These are phyloP conservation scores for Picea sitchensis DNA, from an alignment of 75 land plant species.

Conservation along the genomic window DNA sequence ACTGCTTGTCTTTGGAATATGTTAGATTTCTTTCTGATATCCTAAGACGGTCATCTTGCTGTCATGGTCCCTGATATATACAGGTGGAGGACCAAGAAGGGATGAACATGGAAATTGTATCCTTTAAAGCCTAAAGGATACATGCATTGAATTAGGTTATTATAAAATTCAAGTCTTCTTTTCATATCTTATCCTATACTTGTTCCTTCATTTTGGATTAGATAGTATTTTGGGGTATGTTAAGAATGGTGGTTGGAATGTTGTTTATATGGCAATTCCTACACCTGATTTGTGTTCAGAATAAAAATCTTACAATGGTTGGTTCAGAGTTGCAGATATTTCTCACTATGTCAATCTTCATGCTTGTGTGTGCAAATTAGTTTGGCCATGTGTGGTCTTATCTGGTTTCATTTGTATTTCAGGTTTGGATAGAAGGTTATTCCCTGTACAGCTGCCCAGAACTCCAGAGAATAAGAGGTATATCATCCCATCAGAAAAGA, in stretches of 20 bases:
- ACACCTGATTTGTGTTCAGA: background rate
- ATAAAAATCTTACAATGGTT: background rate
- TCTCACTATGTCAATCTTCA: background rate
- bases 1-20: background rate
- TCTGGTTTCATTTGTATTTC: slow-evolving; percentile 5
- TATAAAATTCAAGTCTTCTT: background rate
- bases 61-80: background rate
- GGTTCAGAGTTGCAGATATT: background rate
- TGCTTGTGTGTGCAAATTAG: background rate
- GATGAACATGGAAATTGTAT: background rate
- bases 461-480: background rate
- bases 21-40: background rate
- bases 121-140: background rate
- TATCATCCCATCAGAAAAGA: background rate
- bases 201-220: background rate
- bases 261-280: background rate
- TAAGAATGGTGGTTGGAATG: background rate
- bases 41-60: background rate
- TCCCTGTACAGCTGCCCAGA: slow-evolving; percentile 1
- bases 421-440: slow-evolving; percentile 12
- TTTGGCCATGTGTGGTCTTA: background rate
- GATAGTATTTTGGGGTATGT: background rate
- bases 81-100: background rate
- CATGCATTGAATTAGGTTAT: background rate
- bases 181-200: background rate